phyloP scores from a whole-genome alignment of 257 asterid species.

The Verbena officinalis region DNA sequence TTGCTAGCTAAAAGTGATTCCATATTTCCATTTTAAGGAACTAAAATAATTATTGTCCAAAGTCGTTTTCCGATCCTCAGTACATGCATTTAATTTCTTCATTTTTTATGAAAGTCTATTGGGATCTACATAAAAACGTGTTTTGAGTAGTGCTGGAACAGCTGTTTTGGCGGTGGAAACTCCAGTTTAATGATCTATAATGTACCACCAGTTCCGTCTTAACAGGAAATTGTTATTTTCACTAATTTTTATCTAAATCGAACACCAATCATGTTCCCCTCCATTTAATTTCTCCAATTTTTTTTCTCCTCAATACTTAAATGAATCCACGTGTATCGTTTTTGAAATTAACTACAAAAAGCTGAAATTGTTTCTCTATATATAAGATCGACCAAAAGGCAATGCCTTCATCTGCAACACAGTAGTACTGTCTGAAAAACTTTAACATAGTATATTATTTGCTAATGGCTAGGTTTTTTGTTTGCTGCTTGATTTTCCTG shows the following conservation, averaged over 20 bases:
- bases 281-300: not conserved
- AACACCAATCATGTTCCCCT: conserved; percentile 10
- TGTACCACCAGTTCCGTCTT: not conserved
- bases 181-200: too few relatives aligned
- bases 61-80: too few relatives aligned
- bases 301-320: conserved; percentile 3
- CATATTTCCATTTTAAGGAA: too few relatives aligned
- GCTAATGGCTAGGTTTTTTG: conserved; percentile 29
- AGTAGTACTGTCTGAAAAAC: too few relatives aligned
- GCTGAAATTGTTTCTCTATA: not conserved
- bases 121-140: conserved; percentile 22
- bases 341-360: conserved; percentile 15
- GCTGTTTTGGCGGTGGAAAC: conserved; percentile 46
- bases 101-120: not conserved
- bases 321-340: conserved; percentile 33
- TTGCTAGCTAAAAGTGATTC: too few relatives aligned
- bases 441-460: too few relatives aligned
- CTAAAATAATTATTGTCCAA: too few relatives aligned
- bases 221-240: conserved; percentile 11
- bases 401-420: not conserved
- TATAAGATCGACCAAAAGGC: not conserved
- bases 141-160: conserved; percentile 19
- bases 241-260: not conserved
- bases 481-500: conserved; percentile 29
- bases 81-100: too few relatives aligned